Evolutionary conservation across 768 basidiomycete genomes (phyloP), one percentile per base, ranked within the genome.

Genomic region (Coprinopsis strossmayeri): DNA sequence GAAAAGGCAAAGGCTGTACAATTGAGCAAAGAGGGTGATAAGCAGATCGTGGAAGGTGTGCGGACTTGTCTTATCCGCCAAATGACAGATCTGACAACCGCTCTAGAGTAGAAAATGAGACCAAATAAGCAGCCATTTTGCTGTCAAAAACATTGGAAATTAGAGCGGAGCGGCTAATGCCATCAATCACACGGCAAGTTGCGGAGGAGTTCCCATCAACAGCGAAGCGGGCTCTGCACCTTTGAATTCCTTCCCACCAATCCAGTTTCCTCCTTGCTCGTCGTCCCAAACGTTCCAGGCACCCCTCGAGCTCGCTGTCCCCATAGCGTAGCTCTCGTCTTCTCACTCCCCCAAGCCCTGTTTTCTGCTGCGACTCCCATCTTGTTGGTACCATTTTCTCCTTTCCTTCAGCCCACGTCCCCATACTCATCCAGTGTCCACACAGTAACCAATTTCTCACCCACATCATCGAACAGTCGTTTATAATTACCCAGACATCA

Each of bases 151-250:
- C 30, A 7, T 7, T 15, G 9, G 30, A 5, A 18, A 38, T 38
- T 38, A 5, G 37, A 38, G 37, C 37, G 37, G 37, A 38, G 37
- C 37, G 37, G 37, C 18, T 9, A 38, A 38, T 18, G 18, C 7
- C 37, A 38, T 42, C 21, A 42, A 45, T 45, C 43, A 7, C 24
- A 48, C 59, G 57, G 57, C 56, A 59, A 55, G 50, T 57, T 59
- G 57, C 59, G 57, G 57, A 52, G 53, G 47, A 48, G 51, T 30
- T 47, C 43, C 48, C 53, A 57, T 55, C 57, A 58, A 57, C 59
- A 59, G 53, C 51, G 17, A 38, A 38, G 17, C 51, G 56, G 46
- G 49, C 56, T 54, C 55, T 53, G 53, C 59, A 59, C 52, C 54
- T 55, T 53, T 26, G 43, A 32, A 45, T 57, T 48, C 42, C 45